A percentile compares a stretch with the other conserved stretches of the same genome.
These are phyloP conservation scores for Suillus weaverae DNA, from an alignment of 768 basidiomycete genomes.

Conservation along the genomic window DNA sequence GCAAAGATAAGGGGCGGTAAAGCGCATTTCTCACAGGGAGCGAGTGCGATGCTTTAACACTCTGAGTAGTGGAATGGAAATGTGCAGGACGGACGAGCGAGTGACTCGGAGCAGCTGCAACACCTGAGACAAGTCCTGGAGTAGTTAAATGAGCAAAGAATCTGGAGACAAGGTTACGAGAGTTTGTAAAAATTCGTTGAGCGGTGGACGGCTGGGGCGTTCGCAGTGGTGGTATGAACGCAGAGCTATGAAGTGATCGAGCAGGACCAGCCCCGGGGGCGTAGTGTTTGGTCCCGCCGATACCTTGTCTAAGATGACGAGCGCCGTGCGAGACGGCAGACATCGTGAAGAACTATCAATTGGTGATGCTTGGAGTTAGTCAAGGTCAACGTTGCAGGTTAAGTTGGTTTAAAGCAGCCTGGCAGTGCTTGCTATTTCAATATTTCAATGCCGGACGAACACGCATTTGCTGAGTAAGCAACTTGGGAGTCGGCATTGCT, in stretches of 20 bases:
- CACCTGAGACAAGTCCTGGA: conserved; percentile 41
- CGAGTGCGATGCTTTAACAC: conserved; percentile 58
- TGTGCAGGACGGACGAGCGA: conserved; percentile 17
- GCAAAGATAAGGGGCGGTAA: conserved; percentile 42
- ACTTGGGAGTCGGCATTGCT: not conserved
- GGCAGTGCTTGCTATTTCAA: not conserved
- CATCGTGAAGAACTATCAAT: conserved; percentile 15
- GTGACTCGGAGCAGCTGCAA: conserved; percentile 1
- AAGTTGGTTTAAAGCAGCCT: not conserved
- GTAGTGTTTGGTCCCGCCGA: conserved; percentile 15
- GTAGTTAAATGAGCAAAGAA: conserved; percentile 59
- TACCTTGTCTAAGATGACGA: conserved; percentile 27
- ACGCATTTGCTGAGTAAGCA: conserved; percentile 24
- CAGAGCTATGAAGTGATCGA: conserved; percentile 48
- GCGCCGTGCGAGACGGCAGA: conserved; percentile 24
- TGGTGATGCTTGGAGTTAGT: not conserved
- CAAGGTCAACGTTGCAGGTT: not conserved
- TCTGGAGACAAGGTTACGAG: conserved; percentile 54
- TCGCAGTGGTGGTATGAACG: conserved; percentile 36
- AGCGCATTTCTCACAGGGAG: conserved; percentile 55
- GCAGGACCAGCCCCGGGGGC: conserved; percentile 11
- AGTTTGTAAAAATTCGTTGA: conserved; percentile 50
- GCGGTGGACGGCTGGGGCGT: conserved; percentile 34
- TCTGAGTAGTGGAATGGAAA: conserved; percentile 25
- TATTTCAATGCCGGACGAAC: conserved; percentile 12